These are phyloP conservation scores for Penicillium sp. DNA, from an alignment of 2,329 filamentous ascomycete genomes.

Conservation along the genomic window DNA sequence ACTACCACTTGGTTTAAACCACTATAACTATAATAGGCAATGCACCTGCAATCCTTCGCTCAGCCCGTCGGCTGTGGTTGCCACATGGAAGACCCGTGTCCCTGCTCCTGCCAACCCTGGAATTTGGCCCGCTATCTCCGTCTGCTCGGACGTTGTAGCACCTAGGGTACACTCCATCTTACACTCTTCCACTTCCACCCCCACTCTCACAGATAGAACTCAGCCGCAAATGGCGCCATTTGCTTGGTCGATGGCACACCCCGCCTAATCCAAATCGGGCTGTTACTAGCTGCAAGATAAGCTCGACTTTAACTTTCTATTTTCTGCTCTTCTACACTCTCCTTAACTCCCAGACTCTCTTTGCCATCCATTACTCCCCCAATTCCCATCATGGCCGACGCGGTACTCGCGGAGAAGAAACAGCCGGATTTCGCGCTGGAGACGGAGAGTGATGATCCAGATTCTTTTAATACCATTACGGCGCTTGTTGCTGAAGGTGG, in stretches of 20 bases:
- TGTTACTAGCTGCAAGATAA: no score
- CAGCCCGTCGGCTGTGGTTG: background rate
- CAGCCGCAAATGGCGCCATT: no score
- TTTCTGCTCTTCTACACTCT: background rate
- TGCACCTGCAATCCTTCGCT: conserved; percentile 1
- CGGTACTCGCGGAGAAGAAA: conserved; percentile 14
- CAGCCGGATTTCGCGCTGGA: conserved; percentile 13
- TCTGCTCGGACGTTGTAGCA: no score
- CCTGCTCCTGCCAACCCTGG: background rate
- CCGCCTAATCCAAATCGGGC: no score
- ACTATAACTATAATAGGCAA: background rate
- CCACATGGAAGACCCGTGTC: background rate
- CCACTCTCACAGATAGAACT: no score
- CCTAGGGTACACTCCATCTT: no score
- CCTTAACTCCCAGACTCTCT: background rate
- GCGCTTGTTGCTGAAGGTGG: conserved; percentile 27
- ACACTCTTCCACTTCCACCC: no score
- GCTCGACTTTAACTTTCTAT: no score
- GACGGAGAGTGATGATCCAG: conserved; percentile 13
- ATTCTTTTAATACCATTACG: conserved; percentile 22
- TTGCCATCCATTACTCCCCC: no score
- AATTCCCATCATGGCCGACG: background rate
- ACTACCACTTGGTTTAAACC: background rate
- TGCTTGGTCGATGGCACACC: no score
- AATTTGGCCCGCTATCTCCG: background rate